phyloP scores from a whole-genome alignment of 225 moss, liverwort and hornwort genomes.

The Marchantia polymorpha region DNA sequence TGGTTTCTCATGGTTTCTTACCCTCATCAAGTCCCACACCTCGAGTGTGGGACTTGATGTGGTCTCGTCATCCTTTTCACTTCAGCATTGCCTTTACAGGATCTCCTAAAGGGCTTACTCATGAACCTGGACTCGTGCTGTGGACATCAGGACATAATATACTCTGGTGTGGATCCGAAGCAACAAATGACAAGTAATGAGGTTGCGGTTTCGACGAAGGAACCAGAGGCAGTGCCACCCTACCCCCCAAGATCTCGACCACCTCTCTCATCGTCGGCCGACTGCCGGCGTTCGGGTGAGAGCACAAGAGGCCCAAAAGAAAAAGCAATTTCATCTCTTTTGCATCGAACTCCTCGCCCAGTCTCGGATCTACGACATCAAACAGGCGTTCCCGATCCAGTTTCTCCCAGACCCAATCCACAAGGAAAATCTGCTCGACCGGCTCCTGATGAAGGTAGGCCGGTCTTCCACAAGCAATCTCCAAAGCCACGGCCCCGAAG shows the following conservation, averaged over 20 bases:
- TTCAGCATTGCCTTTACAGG: too few relatives aligned
- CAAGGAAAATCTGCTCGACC: neutral
- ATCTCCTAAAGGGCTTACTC: too few relatives aligned
- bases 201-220: slow-evolving; percentile 2
- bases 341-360: neutral
- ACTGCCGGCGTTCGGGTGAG: slow-evolving; percentile 6
- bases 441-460: neutral
- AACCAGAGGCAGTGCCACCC: neutral
- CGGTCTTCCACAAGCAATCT: slow-evolving; percentile 8
- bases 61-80: too few relatives aligned
- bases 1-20: too few relatives aligned
- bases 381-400: neutral
- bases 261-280: slow-evolving; percentile 4
- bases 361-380: neutral
- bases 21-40: too few relatives aligned
- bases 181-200: too few relatives aligned
- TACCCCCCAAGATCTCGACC: neutral
- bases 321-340: neutral
- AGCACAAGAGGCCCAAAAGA: slow-evolving; percentile 12
- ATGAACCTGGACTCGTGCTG: too few relatives aligned
- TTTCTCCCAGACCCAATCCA: slow-evolving; percentile 5
- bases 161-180: too few relatives aligned
- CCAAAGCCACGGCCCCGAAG: slow-evolving; percentile 7
- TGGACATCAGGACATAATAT: too few relatives aligned
- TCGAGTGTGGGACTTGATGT: too few relatives aligned